phyloP scores from a whole-genome alignment of 495 filamentous ascomycete species.

The Cercophora scortea region DNA sequence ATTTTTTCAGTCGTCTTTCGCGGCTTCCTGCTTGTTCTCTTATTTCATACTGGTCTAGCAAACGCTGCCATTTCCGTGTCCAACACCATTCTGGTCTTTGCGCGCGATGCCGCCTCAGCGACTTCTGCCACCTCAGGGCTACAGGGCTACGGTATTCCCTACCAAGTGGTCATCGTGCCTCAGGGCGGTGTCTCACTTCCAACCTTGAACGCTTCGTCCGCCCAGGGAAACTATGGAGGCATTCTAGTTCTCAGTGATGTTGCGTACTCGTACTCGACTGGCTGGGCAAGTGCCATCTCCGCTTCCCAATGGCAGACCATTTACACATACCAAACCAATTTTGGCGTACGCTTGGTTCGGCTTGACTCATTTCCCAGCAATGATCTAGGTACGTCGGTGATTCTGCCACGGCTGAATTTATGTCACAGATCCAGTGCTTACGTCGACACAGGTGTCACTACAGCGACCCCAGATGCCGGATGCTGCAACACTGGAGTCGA shows the following conservation, averaged over 20 bases:
- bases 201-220: slow-evolving; percentile 32
- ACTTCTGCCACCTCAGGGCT: slow-evolving; percentile 43
- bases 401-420: neutral
- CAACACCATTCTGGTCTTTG: slow-evolving; percentile 51
- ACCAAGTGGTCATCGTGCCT: slow-evolving; percentile 46
- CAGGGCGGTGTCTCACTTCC: slow-evolving; percentile 44
- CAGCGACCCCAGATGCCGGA: slow-evolving; percentile 18
- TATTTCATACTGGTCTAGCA: neutral
- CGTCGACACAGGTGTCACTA: slow-evolving; percentile 10
- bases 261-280: slow-evolving; percentile 44
- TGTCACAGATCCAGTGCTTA: neutral
- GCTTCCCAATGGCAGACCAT: slow-evolving; percentile 48
- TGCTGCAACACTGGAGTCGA: slow-evolving; percentile 38
- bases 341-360: slow-evolving; percentile 55
- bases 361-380: slow-evolving; percentile 48
- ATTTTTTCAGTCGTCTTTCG: neutral
- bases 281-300: slow-evolving; percentile 48
- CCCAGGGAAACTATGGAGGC: slow-evolving; percentile 48
- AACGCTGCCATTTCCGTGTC: slow-evolving; percentile 16
- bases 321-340: slow-evolving; percentile 50
- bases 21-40: neutral
- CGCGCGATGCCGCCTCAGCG: slow-evolving; percentile 41
- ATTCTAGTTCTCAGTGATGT: slow-evolving; percentile 51
- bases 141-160: slow-evolving; percentile 56
- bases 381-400: slow-evolving; percentile 37